Evolutionary conservation across 1,139 yeast species (phyloP), one percentile per base, ranked within the genome.

Genomic region (Yamadazyma taylorii): DNA sequence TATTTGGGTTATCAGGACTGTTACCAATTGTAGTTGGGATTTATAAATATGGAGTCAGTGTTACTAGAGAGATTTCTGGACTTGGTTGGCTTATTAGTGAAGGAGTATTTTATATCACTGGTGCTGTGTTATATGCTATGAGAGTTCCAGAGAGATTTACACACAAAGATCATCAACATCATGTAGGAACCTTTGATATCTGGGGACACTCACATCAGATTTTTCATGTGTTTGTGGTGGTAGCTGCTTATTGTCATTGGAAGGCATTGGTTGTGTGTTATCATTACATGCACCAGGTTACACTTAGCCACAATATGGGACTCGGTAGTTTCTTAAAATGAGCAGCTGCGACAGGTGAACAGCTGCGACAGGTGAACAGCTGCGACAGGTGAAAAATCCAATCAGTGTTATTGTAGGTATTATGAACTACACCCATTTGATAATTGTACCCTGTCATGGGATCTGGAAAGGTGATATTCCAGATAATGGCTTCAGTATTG

Each of bases 131-230:
- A 33, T 89, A 89, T 55, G 96, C 95, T 0, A 61, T 73, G 21
- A 68, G 96, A 45, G 58, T 86, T 22, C 97, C 97, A 0, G 97
- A 90, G 54, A 65, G 86, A 35, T 66, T 69, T 37, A 58, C 63
- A 3, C 92, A 94, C n/a, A 80, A 86, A 0, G 68, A 65, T 19
- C 55, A 56, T 33, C 58, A 51, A 15, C 54, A 50, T 2, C 27
- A 40, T 4, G 41, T 52, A 0, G 75, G 73, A 3, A 63, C 41
- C 19, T 85, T 76, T 55, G 96, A 89, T 51, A 56, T 79, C 11
- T 72, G 79, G 63, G 96, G 96, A 1, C 85, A 86, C 48, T 85
- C 95, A 3, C 97, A 89, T 57, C 97, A 90, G 56, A 75, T 89
- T 16, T 89, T 89, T 57, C 97, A 89, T 57, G 62, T 85, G 3